phyloP scores from a whole-genome alignment of 2,329 filamentous ascomycete species.

The Penicillium sp. region DNA sequence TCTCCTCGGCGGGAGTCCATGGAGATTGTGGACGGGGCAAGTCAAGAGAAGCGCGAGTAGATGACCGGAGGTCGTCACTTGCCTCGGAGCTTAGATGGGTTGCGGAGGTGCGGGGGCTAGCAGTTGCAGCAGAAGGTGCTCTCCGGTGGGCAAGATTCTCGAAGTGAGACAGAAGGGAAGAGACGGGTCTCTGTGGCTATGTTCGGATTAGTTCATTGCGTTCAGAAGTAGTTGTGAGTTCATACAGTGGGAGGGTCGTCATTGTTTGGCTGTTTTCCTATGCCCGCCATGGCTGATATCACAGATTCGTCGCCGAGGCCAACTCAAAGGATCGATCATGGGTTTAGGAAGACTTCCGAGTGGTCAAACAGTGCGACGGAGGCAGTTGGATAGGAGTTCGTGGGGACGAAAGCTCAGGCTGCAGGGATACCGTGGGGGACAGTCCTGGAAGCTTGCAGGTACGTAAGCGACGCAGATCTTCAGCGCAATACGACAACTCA shows the following conservation, averaged over 20 bases:
- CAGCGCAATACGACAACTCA: background rate
- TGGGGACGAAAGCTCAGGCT: conserved; percentile 6
- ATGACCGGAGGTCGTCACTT: conserved; percentile 32
- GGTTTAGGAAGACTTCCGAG: conserved; percentile 17
- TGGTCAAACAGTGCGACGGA: background rate
- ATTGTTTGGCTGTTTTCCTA: conserved; percentile 32
- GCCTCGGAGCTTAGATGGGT: conserved; percentile 33
- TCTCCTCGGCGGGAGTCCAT: conserved; percentile 34
- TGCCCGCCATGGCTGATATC: conserved; percentile 39
- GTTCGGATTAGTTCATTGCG: conserved; percentile 15
- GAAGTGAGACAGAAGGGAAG: conserved; percentile 51
- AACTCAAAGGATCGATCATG: conserved; percentile 31
- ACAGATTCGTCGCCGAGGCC: conserved; percentile 25
- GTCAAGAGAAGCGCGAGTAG: conserved; percentile 44
- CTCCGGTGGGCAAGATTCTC: conserved; percentile 46
- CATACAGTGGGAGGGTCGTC: conserved; percentile 42
- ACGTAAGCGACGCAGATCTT: conserved; percentile 12
- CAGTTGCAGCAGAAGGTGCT: conserved; percentile 29
- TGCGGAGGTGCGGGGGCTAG: conserved; percentile 31
- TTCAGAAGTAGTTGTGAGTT: conserved; percentile 15
- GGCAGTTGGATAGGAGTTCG: conserved; percentile 7
- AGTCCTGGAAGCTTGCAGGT: background rate
- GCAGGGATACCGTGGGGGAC: conserved; percentile 11
- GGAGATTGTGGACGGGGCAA: conserved; percentile 42
- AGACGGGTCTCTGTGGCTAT: conserved; percentile 46